Base-by-base conservation (phyloP, 2,329 filamentous ascomycete species). In the Fusarium fujikuroi region DNA sequence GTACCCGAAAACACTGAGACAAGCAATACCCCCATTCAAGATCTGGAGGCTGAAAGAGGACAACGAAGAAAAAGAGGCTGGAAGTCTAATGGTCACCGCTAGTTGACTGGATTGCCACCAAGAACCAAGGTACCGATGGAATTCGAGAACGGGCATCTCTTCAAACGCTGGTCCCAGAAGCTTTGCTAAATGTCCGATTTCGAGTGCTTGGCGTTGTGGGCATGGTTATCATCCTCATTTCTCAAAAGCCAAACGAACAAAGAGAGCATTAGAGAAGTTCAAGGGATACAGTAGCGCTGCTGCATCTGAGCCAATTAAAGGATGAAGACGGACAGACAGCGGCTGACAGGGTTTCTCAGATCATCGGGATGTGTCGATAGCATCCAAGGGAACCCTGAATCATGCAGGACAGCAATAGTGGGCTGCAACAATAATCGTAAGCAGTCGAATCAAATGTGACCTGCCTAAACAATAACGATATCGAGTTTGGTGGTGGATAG, bases 61-160 rank as follows among this genome's bases (percentile, higher is more conserved):
- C 49, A 37, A 43, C n/a, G 53, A 70, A 52, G 32, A 60, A 50
- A 73, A 63, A 42, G 67, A 74, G 71, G 71, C 63, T 65, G 63
- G 60, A 74, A 74, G 67, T 72, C 30, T 74, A 74, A 59, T 63
- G 32, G 54, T 39, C 53, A 56, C 62, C 50, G 50, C 54, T 42
- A 63, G 44, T 56, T 56, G 54, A 57, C 47, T 61, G 59, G 63
- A 74, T 72, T 60, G 71, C 47, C 63, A 65, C 70, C 59, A 59
- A 50, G 10, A 47, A 46, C n/a, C 18, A 47, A 30, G 47, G 23
- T 63, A 42, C 56, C 70, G 71, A 66, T 73, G 37, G 43, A 65
- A 56, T 44, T 34, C 43, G 28, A 58, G 42, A 57, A 56, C 21
- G 28, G 23, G 36, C 44, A 40, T 72, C 36, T 49, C n/a, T 32